phyloP scores from a whole-genome alignment of 2,329 filamentous ascomycete genomes.

The Talaromyces atroroseus region DNA sequence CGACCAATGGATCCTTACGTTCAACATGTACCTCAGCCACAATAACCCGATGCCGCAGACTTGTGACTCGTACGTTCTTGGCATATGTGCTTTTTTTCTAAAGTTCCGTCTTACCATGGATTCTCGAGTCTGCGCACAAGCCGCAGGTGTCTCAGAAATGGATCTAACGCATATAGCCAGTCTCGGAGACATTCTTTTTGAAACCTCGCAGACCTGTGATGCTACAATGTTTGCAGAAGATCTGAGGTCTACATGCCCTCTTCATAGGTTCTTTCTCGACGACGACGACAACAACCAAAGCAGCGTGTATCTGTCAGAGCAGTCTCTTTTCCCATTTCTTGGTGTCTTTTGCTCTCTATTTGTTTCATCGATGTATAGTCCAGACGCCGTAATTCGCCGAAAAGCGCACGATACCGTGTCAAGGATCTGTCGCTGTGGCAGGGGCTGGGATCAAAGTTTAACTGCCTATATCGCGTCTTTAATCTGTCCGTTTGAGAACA shows the following conservation, averaged over 20 bases:
- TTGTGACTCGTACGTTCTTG: neutral
- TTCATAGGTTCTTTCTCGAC: conserved; percentile 1
- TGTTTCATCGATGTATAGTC: conserved; percentile 3
- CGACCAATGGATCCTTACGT: conserved; percentile 8
- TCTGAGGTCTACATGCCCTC: neutral
- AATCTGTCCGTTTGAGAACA: neutral
- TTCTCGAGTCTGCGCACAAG: neutral
- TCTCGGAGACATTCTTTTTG: conserved; percentile 6
- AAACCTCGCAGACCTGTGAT: neutral
- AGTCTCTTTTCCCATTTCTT: conserved; percentile 6
- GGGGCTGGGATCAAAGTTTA: conserved; percentile 5
- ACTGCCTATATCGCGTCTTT: conserved; percentile 8
- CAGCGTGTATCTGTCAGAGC: neutral
- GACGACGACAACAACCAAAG: neutral
- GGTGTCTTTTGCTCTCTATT: conserved; percentile 9
- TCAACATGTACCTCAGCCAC: conserved; percentile 9
- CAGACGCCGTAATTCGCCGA: neutral
- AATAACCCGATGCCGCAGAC: neutral
- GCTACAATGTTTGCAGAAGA: neutral
- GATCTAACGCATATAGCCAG: conserved; percentile 10
- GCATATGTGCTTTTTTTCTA: conserved; percentile 7
- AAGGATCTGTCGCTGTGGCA: conserved; percentile 4
- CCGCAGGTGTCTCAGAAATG: neutral
- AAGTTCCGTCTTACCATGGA: conserved; percentile 8
- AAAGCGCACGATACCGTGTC: conserved; percentile 2